phyloP scores from a whole-genome alignment of 1,139 yeast species.

The Scheffersomyces illinoinensis region DNA sequence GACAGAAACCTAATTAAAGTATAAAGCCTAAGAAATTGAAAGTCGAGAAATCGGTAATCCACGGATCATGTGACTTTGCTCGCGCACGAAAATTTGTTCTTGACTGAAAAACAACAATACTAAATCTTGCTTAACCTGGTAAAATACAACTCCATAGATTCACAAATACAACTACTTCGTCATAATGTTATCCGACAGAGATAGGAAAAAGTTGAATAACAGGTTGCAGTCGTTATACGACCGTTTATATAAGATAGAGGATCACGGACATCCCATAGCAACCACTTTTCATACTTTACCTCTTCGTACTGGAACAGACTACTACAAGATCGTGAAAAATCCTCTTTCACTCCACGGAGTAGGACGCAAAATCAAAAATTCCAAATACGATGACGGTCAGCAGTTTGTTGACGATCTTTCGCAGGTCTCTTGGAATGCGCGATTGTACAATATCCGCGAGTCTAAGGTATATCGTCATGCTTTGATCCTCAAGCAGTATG shows the following conservation, averaged over 20 bases:
- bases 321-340: conserved; percentile 42
- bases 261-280: conserved; percentile 40
- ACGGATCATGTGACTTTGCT: background rate
- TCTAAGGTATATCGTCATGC: conserved; percentile 75
- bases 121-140: background rate
- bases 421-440: conserved; percentile 88
- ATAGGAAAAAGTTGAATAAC: conserved; percentile 41
- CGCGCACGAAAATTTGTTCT: conserved; percentile 3
- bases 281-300: conserved; percentile 57
- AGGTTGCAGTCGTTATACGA: conserved; percentile 42
- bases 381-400: conserved; percentile 58
- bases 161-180: background rate
- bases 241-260: conserved; percentile 46
- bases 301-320: conserved; percentile 48
- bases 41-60: no score
- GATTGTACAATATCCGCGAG: conserved; percentile 72
- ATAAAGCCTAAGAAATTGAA: no score
- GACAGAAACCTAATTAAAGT: no score
- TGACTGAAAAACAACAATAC: conserved; percentile 2
- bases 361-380: conserved; percentile 45
- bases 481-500: conserved; percentile 60
- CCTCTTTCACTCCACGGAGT: conserved; percentile 48
- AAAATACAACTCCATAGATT: background rate
- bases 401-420: conserved; percentile 76
- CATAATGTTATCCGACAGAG: conserved; percentile 33